Evolutionary conservation across 202 grass and related monocot genomes (phyloP).

Genomic region (Saccharum hybrid): DNA sequence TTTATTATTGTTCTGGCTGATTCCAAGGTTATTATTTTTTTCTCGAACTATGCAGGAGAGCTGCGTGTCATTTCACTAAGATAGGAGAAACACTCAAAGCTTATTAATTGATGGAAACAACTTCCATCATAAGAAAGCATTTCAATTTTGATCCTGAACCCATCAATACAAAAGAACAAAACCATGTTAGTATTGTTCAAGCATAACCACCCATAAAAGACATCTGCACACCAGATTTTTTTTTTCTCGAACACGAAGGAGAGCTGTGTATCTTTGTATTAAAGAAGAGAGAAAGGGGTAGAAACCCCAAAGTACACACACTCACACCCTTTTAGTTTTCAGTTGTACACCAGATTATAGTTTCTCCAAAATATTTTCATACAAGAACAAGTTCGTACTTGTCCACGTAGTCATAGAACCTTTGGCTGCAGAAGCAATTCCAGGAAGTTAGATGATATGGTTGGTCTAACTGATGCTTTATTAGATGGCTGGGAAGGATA

Average conservation of each 20-base stretch:
- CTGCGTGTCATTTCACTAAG: too few relatives aligned
- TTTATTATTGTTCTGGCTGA: neutral
- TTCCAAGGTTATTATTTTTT: slow-evolving; percentile 4
- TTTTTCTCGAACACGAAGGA: neutral
- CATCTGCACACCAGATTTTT: neutral
- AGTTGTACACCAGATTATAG: neutral
- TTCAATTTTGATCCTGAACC: neutral
- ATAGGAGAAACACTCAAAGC: neutral
- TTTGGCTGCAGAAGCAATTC: neutral
- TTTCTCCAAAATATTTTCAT: neutral
- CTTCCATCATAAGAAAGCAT: neutral
- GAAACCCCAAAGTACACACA: neutral
- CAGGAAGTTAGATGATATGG: neutral
- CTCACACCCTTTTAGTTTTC: neutral
- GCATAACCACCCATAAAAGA: neutral
- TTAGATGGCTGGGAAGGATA: neutral
- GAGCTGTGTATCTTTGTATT: neutral
- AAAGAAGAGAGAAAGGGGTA: neutral
- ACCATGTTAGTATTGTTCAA: slow-evolving; percentile 12
- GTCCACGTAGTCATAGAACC: neutral
- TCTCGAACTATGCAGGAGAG: too few relatives aligned
- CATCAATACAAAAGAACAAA: slow-evolving; percentile 6
- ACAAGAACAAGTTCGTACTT: neutral
- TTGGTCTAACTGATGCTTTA: neutral
- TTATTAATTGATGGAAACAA: neutral